Evolutionary conservation across 2,329 filamentous ascomycete genomes (phyloP).

Genomic region (Pseudocercospora macadamiae): DNA sequence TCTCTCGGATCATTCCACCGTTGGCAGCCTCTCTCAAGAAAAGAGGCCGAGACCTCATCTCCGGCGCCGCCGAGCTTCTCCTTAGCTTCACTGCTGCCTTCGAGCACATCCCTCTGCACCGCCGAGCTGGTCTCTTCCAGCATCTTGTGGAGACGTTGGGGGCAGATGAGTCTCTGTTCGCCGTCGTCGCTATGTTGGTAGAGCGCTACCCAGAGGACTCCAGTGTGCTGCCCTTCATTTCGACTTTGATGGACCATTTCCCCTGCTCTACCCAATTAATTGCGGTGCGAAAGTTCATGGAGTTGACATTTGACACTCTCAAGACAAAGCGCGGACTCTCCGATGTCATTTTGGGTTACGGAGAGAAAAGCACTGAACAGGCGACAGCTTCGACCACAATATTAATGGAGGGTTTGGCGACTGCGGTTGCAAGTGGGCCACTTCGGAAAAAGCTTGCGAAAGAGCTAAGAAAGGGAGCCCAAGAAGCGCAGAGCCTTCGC

Average conservation of each 20-base stretch:
- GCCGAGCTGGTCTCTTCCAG: slow-evolving; percentile 79
- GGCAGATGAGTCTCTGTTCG: slow-evolving; percentile 82
- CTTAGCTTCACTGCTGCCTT: slow-evolving; percentile 95
- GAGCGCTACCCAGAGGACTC: slow-evolving; percentile 83
- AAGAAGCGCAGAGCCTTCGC: slow-evolving; percentile 30
- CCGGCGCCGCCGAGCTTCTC: slow-evolving; percentile 85
- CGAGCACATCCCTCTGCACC: slow-evolving; percentile 89
- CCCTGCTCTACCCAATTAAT: slow-evolving; percentile 72
- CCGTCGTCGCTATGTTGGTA: slow-evolving; percentile 84
- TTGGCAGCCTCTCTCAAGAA: slow-evolving; percentile 82
- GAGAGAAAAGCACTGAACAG: slow-evolving; percentile 45
- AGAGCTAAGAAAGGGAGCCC: slow-evolving; percentile 29
- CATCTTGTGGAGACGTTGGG: slow-evolving; percentile 85
- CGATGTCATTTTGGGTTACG: slow-evolving; percentile 68
- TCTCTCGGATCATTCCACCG: slow-evolving; percentile 90
- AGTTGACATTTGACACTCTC: slow-evolving; percentile 74
- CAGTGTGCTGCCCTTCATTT: slow-evolving; percentile 72
- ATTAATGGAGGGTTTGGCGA: slow-evolving; percentile 45
- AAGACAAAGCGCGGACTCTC: slow-evolving; percentile 74
- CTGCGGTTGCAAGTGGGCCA: slow-evolving; percentile 33
- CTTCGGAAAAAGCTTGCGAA: slow-evolving; percentile 34
- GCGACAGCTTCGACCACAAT: slow-evolving; percentile 40
- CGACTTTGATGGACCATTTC: slow-evolving; percentile 73
- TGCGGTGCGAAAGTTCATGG: slow-evolving; percentile 74
- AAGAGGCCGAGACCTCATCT: slow-evolving; percentile 74